Evolutionary conservation across 495 filamentous ascomycete species (phyloP).

Genomic region (Aspergillus cavernicola): DNA sequence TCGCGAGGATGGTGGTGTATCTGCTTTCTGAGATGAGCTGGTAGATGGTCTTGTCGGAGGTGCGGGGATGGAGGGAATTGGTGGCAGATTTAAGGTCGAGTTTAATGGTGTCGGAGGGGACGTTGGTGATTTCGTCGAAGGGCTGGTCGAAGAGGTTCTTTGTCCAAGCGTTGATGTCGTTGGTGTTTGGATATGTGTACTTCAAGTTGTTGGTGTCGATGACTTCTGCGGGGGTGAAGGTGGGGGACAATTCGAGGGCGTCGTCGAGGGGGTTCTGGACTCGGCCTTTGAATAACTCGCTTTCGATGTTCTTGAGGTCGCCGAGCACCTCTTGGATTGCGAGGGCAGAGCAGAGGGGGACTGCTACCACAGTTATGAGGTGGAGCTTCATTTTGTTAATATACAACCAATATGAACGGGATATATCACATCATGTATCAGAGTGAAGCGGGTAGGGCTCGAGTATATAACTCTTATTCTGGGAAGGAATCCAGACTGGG

Average conservation of each 20-base stretch:
- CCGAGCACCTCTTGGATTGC: conserved; percentile 7
- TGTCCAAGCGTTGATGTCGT: background rate
- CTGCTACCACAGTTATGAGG: background rate
- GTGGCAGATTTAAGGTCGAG: background rate
- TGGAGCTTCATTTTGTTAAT: background rate
- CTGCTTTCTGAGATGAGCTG: conserved; percentile 68
- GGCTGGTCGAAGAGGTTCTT: conserved; percentile 1
- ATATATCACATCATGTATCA: too few species aligned
- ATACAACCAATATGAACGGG: too few species aligned
- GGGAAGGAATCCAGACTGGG: conserved; percentile 4
- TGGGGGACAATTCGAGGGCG: conserved; percentile 3
- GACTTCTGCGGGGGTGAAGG: background rate
- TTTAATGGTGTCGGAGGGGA: background rate
- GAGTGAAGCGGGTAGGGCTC: too few species aligned
- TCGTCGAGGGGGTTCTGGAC: background rate
- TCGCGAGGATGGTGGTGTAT: conserved; percentile 70
- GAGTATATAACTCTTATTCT: background rate
- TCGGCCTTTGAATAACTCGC: background rate
- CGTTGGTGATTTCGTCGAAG: conserved; percentile 9
- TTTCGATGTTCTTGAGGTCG: background rate
- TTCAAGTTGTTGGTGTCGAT: background rate
- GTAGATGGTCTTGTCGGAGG: conserved; percentile 69
- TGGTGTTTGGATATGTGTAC: background rate
- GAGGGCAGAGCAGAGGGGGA: background rate
- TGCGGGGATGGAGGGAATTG: conserved; percentile 15